Conservation (phyloP, 257 asterid genomes). For the Rhazya stricta region DNA sequence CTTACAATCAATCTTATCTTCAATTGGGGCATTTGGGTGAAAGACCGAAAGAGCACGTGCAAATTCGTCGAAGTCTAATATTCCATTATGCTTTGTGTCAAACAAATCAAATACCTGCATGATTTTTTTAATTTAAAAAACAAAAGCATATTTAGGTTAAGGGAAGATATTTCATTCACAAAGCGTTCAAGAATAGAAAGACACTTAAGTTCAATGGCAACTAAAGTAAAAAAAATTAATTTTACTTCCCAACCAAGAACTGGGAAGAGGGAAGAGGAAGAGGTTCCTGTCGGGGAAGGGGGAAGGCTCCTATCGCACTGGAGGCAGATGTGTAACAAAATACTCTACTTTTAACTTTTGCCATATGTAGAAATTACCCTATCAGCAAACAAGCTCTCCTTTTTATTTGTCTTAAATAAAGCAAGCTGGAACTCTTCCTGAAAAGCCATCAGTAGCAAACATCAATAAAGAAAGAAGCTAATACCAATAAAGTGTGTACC, state of each 20-base stretch:
- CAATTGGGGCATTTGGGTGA: constrained; percentile 79
- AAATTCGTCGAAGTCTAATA: constrained; percentile 78
- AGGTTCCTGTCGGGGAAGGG: background rate
- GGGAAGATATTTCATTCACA: background rate
- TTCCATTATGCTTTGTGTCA: constrained; percentile 73
- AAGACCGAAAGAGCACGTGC: constrained; percentile 85
- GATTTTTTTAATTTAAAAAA: constrained; percentile 2
- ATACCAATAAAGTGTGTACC: background rate
- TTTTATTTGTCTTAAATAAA: constrained; percentile 61
- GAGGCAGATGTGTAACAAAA: background rate
- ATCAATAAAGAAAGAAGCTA: constrained; percentile 19
- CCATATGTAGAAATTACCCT: constrained; percentile 58
- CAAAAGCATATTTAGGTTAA: background rate
- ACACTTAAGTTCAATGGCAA: background rate
- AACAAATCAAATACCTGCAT: constrained; percentile 75
- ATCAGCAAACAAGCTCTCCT: constrained; percentile 82
- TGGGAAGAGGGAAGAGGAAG: background rate
- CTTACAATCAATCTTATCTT: constrained; percentile 82
- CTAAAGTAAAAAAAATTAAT: background rate
- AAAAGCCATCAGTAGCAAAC: constrained; percentile 20
- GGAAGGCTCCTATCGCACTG: background rate
- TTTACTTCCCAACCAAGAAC: background rate
- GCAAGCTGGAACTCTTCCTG: constrained; percentile 96
- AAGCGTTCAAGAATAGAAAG: background rate
- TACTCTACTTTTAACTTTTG: constrained; percentile 3